Conservation (phyloP, 257 asterid species). For the Salvia rosmarinus region DNA sequence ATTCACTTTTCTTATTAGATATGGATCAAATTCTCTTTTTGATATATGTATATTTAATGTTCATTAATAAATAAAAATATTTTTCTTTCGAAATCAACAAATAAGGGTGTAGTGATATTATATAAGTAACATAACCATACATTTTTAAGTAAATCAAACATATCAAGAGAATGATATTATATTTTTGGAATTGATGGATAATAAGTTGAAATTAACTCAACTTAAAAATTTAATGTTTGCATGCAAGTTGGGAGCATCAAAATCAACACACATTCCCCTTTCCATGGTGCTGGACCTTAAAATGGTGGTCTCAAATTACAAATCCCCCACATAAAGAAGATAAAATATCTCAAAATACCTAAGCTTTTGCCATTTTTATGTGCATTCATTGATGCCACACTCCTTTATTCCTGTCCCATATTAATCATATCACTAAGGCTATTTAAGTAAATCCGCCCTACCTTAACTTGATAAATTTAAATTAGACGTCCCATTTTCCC, state of each 20-base stretch:
- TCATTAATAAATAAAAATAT: too few relatives aligned
- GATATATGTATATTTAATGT: too few relatives aligned
- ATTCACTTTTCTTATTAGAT: too few relatives aligned
- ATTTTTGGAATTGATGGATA: too few relatives aligned
- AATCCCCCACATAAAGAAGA: background rate
- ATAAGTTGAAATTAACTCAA: background rate
- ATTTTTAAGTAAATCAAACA: too few relatives aligned
- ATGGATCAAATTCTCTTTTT: too few relatives aligned
- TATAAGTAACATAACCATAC: too few relatives aligned
- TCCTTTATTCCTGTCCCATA: background rate
- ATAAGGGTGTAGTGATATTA: too few relatives aligned
- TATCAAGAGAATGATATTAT: too few relatives aligned
- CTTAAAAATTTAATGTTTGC: background rate
- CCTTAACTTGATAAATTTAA: constrained; percentile 25
- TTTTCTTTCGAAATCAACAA: too few relatives aligned
- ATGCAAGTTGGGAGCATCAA: constrained; percentile 17
- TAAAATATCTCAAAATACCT: background rate
- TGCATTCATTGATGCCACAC: constrained; percentile 5
- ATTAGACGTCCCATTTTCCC: constrained; percentile 26
- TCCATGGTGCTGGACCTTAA: background rate
- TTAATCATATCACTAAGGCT: constrained; percentile 23
- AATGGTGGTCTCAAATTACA: background rate
- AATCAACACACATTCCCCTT: background rate
- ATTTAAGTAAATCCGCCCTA: constrained; percentile 25
- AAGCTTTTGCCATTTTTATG: background rate